Base-by-base conservation (phyloP, 78 protist genomes). In the Reticulomyxa filosa region DNA sequence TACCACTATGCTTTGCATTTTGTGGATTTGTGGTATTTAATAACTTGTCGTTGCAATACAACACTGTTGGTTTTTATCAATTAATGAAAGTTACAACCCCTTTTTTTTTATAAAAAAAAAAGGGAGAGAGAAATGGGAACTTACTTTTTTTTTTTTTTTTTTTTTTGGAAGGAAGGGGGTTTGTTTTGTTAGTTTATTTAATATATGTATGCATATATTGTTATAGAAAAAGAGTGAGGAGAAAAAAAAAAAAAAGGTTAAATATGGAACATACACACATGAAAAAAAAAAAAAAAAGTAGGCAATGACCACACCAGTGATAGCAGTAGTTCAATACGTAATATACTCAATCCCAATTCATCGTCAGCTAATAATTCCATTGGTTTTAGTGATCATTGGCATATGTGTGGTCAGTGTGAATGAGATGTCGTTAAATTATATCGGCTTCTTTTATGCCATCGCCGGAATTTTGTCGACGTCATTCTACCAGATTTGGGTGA, bases 61-160 rank as follows among this genome's bases (percentile, higher is more conserved):
- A 78, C 33, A 32, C 66, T 0, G 78, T 78, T 35, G 77, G 79
- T 38, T 67, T 74, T 37, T 78, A 78, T 59, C 83, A 78, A 69
- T 38, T 36, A 1, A 4, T 32, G 10, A 22, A 52, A 20, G 53
- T n/a, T 27, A 25, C 68, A 8, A 3, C 35, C 17, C n/a, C n/a
- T n/a, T n/a, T n/a, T 10, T 10, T 59, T 59, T 3, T 59, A 53
- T 53, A 53, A 53, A 20, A 6, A 6, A 29, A 6, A 8, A 53
- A 6, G 11, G 25, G 7, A 53, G 10, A n/a, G n/a, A n/a, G n/a
- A n/a, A n/a, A n/a, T n/a, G n/a, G n/a, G n/a, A n/a, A n/a, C n/a
- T n/a, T n/a, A n/a, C n/a, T n/a, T n/a, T n/a, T n/a, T n/a, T n/a
- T n/a, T n/a, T n/a, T n/a, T n/a, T n/a, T n/a, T n/a, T n/a, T n/a